Conservation (phyloP, 2,329 filamentous ascomycete genomes). For the Ophiostoma himal-ulmi region DNA sequence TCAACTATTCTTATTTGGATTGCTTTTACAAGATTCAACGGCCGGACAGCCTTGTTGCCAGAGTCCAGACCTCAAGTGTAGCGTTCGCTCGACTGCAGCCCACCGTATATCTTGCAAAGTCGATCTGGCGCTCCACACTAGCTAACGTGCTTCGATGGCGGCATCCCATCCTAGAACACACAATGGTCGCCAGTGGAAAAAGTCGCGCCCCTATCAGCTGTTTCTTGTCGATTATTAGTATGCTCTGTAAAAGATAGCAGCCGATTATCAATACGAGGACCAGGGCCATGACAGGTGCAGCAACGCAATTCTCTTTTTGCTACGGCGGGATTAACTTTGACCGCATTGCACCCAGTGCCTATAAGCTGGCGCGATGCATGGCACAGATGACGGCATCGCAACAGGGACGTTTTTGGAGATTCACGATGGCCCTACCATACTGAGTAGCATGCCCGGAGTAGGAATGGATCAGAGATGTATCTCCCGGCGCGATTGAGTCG, state of each 20-base stretch:
- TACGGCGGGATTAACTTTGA: neutral
- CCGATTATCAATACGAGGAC: neutral
- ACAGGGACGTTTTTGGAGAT: neutral
- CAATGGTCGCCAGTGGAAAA: slow-evolving; percentile 10
- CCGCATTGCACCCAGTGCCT: neutral
- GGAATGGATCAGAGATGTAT: neutral
- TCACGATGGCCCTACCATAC: neutral
- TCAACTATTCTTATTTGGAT: neutral
- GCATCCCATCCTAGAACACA: neutral
- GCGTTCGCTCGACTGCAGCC: neutral
- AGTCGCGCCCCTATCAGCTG: neutral
- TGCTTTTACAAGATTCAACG: neutral
- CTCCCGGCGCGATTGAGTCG: neutral
- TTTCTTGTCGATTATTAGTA: neutral
- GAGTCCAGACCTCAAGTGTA: neutral
- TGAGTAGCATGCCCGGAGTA: too few species aligned
- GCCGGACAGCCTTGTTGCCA: neutral
- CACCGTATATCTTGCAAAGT: neutral
- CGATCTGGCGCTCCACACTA: neutral
- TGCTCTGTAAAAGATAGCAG: too few species aligned
- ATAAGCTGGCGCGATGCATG: slow-evolving; percentile 7
- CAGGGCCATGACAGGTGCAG: neutral
- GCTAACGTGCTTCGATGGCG: slow-evolving; percentile 11
- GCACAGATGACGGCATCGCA: slow-evolving; percentile 6
- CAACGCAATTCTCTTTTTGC: neutral